Evolutionary conservation across 2,329 filamentous ascomycete genomes (phyloP).

Genomic region (Paracoccidioides brasiliensis): DNA sequence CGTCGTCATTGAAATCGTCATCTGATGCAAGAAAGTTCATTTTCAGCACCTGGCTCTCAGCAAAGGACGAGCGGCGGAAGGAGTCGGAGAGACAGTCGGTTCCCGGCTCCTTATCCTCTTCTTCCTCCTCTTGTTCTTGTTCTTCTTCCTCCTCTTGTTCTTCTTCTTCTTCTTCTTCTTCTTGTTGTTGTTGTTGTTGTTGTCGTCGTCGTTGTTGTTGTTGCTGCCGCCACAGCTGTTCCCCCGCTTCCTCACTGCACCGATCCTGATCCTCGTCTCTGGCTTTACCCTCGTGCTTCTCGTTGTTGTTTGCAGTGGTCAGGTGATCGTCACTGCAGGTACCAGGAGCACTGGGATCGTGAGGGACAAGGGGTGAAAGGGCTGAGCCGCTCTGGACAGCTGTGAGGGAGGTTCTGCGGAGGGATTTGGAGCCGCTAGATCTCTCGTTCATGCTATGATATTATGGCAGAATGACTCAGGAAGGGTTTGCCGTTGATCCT

Average conservation of each 20-base stretch:
- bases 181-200: not conserved
- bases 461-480: not conserved
- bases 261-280: not conserved
- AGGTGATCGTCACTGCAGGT: not conserved
- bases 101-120: not conserved
- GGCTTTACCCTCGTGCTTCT: not conserved
- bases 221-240: too few species aligned
- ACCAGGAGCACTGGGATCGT: not conserved
- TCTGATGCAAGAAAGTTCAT: conserved; percentile 49
- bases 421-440: not conserved
- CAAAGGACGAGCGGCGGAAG: conserved; percentile 31
- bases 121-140: not conserved
- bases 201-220: not conserved
- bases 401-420: not conserved
- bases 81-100: conserved; percentile 9
- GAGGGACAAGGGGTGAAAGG: not conserved
- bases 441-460: not conserved
- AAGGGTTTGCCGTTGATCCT: not conserved
- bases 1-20: conserved; percentile 67
- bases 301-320: not conserved
- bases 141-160: not conserved
- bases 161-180: not conserved
- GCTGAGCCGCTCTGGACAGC: not conserved
- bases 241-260: not conserved
- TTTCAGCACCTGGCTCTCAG: conserved; percentile 43